Conservation (phyloP, 306 rosid species). For the Quercus cerris region DNA sequence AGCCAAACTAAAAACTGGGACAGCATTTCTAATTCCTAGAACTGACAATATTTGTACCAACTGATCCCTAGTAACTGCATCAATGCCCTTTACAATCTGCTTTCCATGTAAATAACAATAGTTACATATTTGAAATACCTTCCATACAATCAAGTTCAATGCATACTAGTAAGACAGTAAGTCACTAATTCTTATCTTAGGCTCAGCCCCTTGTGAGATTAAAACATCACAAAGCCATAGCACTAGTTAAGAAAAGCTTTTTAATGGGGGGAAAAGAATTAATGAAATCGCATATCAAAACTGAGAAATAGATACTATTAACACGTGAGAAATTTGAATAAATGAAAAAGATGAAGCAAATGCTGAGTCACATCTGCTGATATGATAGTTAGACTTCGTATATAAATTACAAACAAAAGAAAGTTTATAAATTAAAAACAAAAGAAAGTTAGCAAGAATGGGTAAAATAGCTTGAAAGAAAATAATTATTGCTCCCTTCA, state of each 20-base stretch:
- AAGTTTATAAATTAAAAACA: background rate
- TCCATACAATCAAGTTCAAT: constrained; percentile 4
- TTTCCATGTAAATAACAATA: constrained; percentile 16
- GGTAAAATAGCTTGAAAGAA: background rate
- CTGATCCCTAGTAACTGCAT: constrained; percentile 94
- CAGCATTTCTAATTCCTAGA: constrained; percentile 70
- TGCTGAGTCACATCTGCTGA: background rate
- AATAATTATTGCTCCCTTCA: background rate
- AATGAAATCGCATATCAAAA: background rate
- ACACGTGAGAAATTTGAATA: background rate
- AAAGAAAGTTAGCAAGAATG: background rate
- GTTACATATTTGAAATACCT: constrained; percentile 16
- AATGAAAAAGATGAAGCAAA: background rate
- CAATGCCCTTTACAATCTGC: constrained; percentile 96
- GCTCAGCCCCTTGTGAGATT: background rate
- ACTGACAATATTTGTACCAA: constrained; percentile 67
- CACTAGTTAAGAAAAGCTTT: background rate
- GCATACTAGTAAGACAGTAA: constrained; percentile 6
- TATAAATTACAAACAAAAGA: background rate
- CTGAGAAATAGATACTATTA: background rate
- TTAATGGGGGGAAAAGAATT: background rate
- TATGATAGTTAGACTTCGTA: background rate
- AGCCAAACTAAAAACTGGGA: constrained; percentile 83
- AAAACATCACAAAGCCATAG: background rate
- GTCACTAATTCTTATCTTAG: background rate